Percentiles rank a stretch among this genome's conserved stretches.
phyloP scores from a whole-genome alignment of 441 rosid species.

The Croton setiger region DNA sequence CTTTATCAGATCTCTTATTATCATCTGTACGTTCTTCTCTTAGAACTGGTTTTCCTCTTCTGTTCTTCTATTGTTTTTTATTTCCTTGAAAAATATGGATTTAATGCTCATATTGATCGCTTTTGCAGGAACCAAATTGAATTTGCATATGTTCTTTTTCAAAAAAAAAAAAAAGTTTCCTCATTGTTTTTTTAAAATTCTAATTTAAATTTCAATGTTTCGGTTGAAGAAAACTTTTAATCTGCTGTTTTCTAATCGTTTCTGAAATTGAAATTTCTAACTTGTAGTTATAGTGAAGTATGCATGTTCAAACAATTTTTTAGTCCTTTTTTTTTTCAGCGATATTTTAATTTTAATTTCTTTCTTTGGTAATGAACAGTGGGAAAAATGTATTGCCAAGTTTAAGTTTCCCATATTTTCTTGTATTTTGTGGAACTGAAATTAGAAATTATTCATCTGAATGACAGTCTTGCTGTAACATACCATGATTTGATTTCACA shows the following conservation, averaged over 20 bases:
- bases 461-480: neutral
- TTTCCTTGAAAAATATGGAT: neutral
- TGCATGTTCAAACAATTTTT: neutral
- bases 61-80: neutral
- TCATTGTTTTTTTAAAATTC: neutral
- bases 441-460: neutral
- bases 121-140: neutral
- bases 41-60: neutral
- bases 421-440: neutral
- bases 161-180: neutral
- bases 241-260: too few species aligned
- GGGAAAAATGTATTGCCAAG: neutral
- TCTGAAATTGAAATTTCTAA: too few species aligned
- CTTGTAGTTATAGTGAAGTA: neutral
- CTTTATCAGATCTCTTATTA: constrained; percentile 66
- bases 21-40: constrained; percentile 49
- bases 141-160: neutral
- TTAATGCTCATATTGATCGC: neutral
- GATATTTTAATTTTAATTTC: neutral
- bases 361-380: neutral
- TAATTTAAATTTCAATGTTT: too few species aligned
- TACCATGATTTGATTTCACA: neutral
- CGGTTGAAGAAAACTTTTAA: too few species aligned
- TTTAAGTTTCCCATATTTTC: constrained; percentile 1
- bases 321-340: neutral